These are phyloP conservation scores for Sparassis latifolia DNA, from an alignment of 1,284 basidiomycete species.

Conservation along the genomic window DNA sequence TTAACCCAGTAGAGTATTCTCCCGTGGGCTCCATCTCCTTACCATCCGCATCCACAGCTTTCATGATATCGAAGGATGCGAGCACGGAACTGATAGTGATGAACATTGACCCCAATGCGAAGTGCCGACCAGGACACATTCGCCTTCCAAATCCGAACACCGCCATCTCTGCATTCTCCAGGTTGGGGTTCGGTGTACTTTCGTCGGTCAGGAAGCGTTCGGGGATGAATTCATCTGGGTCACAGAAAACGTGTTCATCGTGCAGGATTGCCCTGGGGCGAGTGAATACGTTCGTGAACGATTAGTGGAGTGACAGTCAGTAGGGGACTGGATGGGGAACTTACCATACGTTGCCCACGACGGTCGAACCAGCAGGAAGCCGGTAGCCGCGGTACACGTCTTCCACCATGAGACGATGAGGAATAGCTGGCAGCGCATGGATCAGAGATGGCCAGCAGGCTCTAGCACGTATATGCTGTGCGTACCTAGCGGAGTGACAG, in stretches of 20 bases:
- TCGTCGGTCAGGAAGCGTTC: slow-evolving; percentile 26
- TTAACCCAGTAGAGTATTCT: slow-evolving; percentile 26
- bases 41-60: slow-evolving; percentile 30
- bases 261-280: slow-evolving; percentile 32
- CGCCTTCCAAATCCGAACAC: slow-evolving; percentile 31
- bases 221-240: slow-evolving; percentile 33
- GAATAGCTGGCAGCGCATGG: slow-evolving; percentile 21
- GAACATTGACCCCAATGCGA: slow-evolving; percentile 32
- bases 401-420: slow-evolving; percentile 26
- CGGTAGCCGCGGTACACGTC: slow-evolving; percentile 29
- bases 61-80: slow-evolving; percentile 30
- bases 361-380: slow-evolving; percentile 29
- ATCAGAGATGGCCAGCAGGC: slow-evolving; percentile 8
- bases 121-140: slow-evolving; percentile 34
- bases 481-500: slow-evolving; percentile 18
- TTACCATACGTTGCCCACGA: slow-evolving; percentile 25
- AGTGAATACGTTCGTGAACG: slow-evolving; percentile 1
- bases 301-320: slow-evolving; percentile 1
- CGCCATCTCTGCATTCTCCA: slow-evolving; percentile 23
- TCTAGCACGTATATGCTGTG: background rate
- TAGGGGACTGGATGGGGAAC: background rate
- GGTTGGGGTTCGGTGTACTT: slow-evolving; percentile 22
- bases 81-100: slow-evolving; percentile 32
- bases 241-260: slow-evolving; percentile 29
- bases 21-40: slow-evolving; percentile 28